Evolutionary conservation across 2,329 filamentous ascomycete species (phyloP).

Genomic region (Colletotrichum godetiae): DNA sequence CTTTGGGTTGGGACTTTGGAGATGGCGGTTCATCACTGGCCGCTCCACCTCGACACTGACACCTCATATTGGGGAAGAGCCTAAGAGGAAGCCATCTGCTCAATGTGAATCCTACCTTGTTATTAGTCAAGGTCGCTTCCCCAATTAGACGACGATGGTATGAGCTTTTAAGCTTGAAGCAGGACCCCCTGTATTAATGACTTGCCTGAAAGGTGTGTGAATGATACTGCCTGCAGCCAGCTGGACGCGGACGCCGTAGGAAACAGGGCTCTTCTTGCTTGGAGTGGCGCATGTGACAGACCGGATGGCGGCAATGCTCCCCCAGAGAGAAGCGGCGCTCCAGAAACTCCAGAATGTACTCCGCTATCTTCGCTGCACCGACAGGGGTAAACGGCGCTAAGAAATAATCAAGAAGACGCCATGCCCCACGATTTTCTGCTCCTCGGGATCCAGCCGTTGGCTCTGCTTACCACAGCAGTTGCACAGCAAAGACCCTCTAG

Average conservation of each 20-base stretch:
- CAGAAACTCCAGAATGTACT: constrained; percentile 7
- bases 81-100: not conserved
- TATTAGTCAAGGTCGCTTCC: not conserved
- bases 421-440: constrained; percentile 37
- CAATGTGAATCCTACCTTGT: not conserved
- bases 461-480: constrained; percentile 1
- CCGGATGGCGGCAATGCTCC: constrained; percentile 33
- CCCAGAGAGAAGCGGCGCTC: constrained; percentile 8
- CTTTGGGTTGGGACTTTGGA: not conserved
- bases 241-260: constrained; percentile 20
- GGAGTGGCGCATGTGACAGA: constrained; percentile 39
- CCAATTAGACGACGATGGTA: not conserved
- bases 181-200: not conserved
- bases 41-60: constrained; percentile 11
- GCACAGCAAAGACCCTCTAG: not conserved
- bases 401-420: constrained; percentile 38
- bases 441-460: constrained; percentile 13
- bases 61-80: not conserved
- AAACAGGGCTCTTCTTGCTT: constrained; percentile 28
- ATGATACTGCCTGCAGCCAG: constrained; percentile 9
- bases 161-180: not conserved
- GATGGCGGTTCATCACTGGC: constrained; percentile 2
- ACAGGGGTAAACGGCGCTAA: constrained; percentile 33
- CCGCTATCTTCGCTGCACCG: constrained; percentile 13
- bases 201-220: constrained; percentile 17